Base-by-base conservation (phyloP, 139 green algal genomes). In the Closterium sp. region DNA sequence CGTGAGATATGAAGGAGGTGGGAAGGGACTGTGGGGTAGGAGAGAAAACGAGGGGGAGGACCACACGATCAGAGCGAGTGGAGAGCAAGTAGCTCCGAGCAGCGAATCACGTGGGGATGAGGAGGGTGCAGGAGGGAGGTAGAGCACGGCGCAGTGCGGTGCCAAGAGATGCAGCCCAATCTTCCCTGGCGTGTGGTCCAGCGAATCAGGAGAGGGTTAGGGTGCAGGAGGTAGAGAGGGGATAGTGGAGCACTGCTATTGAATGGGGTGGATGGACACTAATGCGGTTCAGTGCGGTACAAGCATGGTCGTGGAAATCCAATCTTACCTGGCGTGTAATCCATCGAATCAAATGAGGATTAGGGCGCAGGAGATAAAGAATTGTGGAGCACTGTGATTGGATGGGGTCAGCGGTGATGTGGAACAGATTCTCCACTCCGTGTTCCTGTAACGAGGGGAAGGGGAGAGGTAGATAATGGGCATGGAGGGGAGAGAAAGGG, bases 371-470 rank as follows among this genome's bases (percentile, higher is more conserved):
- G 12, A 76, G 55, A 19, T 76, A 76, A 19, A 76, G n/a, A n/a
- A 76, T 2, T 16, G 55, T 76, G 55, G 55, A 25, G 55, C 69
- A 90, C 31, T 93, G 84, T 34, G 86, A 33, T 25, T 92, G 81
- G 10, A 95, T 84, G 33, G 85, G 36, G 21, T 93, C 66, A 21
- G 31, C 28, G 21, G 87, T 87, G 21, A 94, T 90, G 87, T 94
- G 92, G 87, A 89, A 93, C 34, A 94, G 85, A 21, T 94, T 93
- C 81, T 95, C 91, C 32, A 95, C 92, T 34, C 97, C 97, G 90
- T 98, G 97, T 93, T 98, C 97, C 92, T 94, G 91, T n/a, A 89
- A n/a, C 55, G 55, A 76, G 55, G 7, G 55, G 55, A 28, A n/a
- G n/a, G n/a, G n/a, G n/a, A n/a, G n/a, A n/a, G n/a, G n/a, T n/a